Base-by-base conservation (phyloP, 148 eudicot species). In the Heliamphora exappendiculata region DNA sequence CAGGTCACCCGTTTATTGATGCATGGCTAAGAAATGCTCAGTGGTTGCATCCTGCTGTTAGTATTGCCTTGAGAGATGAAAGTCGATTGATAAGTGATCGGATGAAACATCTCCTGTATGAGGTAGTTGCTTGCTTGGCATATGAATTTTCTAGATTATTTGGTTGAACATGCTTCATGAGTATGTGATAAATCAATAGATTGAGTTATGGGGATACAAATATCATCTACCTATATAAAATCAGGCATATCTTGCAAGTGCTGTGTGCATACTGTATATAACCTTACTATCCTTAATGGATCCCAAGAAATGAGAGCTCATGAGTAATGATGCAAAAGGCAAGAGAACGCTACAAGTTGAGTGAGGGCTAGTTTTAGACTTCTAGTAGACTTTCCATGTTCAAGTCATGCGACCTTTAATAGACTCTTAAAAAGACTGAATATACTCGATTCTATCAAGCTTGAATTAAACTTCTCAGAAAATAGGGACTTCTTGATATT, bases 41-140 rank as follows among this genome's bases (percentile, higher is more conserved):
- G 81, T 94, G 97, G 97, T 86, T 94, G 78, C 96, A 94, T 79
- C 98, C 96, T 82, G 98, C 98, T 20, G 83, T 94, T 54, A 92
- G 96, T 75, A 73, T 84, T 80, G 98, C 98, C 77, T 80, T 94
- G 81, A 92, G 89, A 90, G 98, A 94, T 85, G 98, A 94, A 83
- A 88, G 96, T 72, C 90, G 90, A 59, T 81, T 94, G 31, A 94
- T 94, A 77, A 94, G 97, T 77, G 98, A 94, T 53, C 80, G 91
- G 81, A 94, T 94, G 98, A 94, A 89, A 76, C 90, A 88, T 76
- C 96, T 94, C 69, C 83, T 92, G 8, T 94, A 94, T 76, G 98
- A 94, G 98, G 98, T 94, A 84, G 44, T 69, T 78, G 51, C n/a
- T 74, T 76, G 37, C n/a, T 67, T 74, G 49, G 10, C 36, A 13